Evolutionary conservation across 495 filamentous ascomycete species (phyloP), one percentile per base, ranked within the genome.

Genomic region (Tetracladium setigerum): DNA sequence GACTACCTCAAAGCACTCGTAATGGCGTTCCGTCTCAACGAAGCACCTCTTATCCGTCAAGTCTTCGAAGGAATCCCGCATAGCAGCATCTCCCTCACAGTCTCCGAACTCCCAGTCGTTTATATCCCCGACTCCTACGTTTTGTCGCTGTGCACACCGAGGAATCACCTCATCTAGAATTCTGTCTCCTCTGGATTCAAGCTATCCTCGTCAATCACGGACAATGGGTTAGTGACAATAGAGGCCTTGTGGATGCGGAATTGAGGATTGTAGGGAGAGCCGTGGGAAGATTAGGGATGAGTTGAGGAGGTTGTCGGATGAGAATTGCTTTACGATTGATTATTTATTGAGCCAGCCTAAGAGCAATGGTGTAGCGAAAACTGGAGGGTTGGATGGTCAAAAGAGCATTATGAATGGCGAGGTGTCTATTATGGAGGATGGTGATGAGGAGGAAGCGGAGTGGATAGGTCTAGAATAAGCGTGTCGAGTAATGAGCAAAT

Each of bases 11-110:
- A 89, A 65, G 92, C 92, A 1, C 69, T 98, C 2, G 83, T 95
- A 47, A 96, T 97, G 91, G 86, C 90, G 1, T 97, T 98, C 73
- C 85, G 92, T 1, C 76, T 98, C 33, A 95, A 95, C 66, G 82
- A 91, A 57, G 71, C 73, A 2, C 74, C 76, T 40, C 71, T 97
- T 18, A 77, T 95, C 41, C 81, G 82, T 47, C 78, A 77, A 19
- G 88, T 96, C 10, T 96, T 95, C 66, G 86, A 91, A 67, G 72
- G 77, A 2, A 85, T 88, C 32, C 90, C 94, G 14, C 71, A 80
- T 31, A 66, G 70, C 13, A 86, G 87, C 55, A 86, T 98, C 47
- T 49, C 74, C 12, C 77, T 92, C 39, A 83, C 95, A 1, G 87
- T 92, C 33, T 76, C 78, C 38, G 76, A 84, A 13, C 68, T 97